Conservation (phyloP, 352 stramenopile genomes). For the Globisporangium okanoganense region DNA sequence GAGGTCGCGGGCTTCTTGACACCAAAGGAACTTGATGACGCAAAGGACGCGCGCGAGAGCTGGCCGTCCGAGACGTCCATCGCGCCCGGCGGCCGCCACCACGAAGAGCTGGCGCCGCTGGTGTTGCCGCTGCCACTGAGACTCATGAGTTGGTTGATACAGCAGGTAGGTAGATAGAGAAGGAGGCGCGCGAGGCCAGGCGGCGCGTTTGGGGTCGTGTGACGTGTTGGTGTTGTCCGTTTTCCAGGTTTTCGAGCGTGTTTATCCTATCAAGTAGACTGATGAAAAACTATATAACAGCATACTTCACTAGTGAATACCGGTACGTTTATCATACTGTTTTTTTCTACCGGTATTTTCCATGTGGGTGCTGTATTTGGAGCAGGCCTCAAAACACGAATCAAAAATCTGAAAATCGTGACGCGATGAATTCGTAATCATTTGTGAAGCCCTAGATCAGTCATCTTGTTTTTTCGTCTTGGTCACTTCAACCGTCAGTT, state of each 20-base stretch:
- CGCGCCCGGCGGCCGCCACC: slow-evolving; percentile 33
- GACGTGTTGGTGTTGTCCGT: slow-evolving; percentile 1
- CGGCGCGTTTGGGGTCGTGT: not conserved
- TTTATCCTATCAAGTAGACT: not conserved
- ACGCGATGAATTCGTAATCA: slow-evolving; percentile 13
- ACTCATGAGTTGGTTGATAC: slow-evolving; percentile 1
- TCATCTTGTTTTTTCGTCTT: too few species aligned
- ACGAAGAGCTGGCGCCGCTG: slow-evolving; percentile 19
- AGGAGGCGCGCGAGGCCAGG: not conserved
- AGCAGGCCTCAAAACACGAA: too few species aligned
- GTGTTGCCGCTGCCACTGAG: slow-evolving; percentile 10
- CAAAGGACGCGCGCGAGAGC: slow-evolving; percentile 34
- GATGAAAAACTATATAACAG: not conserved
- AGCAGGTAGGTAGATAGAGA: not conserved
- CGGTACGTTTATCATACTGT: too few species aligned
- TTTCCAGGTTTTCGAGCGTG: not conserved
- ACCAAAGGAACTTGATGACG: slow-evolving; percentile 17
- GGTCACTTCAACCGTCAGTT: too few species aligned
- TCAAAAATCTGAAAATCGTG: too few species aligned
- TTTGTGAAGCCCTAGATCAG: not conserved
- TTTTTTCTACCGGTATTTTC: too few species aligned
- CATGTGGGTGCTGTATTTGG: too few species aligned
- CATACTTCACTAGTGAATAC: too few species aligned
- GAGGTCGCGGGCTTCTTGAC: slow-evolving; percentile 14
- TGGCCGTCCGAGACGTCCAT: slow-evolving; percentile 44